Conservation (phyloP, 2,329 filamentous ascomycete species). For the Aspergillus fumigatus region DNA sequence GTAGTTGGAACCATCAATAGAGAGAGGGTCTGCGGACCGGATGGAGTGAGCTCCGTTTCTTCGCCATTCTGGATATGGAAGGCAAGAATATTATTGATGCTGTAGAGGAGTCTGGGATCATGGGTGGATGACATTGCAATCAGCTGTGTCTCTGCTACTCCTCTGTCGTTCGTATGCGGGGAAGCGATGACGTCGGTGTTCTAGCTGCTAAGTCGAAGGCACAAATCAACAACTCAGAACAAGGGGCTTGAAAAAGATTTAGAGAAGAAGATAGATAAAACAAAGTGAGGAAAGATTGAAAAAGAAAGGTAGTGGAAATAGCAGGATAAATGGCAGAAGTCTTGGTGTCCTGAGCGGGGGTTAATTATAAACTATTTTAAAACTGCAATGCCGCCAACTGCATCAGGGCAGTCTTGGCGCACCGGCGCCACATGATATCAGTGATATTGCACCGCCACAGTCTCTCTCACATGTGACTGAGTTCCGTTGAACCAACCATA, state of each 20-base stretch:
- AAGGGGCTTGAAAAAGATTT: not conserved
- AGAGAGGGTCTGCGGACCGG: slow-evolving; percentile 85
- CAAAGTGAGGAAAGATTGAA: not conserved
- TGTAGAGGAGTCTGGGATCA: slow-evolving; percentile 40
- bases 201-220: not conserved
- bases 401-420: slow-evolving; percentile 2
- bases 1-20: slow-evolving; percentile 93
- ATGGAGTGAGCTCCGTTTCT: slow-evolving; percentile 75
- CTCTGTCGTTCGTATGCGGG: not conserved
- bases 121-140: slow-evolving; percentile 24
- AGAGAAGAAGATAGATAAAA: slow-evolving; percentile 1
- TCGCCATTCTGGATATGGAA: slow-evolving; percentile 87
- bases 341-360: slow-evolving; percentile 5
- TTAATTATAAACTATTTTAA: no score
- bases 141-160: no score
- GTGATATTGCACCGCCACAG: slow-evolving; percentile 20
- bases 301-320: slow-evolving; percentile 19
- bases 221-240: not conserved
- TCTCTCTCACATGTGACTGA: not conserved
- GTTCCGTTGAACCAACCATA: not conserved
- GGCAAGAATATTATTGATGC: slow-evolving; percentile 76
- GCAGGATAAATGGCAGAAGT: slow-evolving; percentile 11
- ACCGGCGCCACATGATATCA: slow-evolving; percentile 22
- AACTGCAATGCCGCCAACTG: not conserved
- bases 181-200: not conserved